Percentiles rank a stretch among this genome's conserved stretches.
phyloP scores from a whole-genome alignment of 768 basidiomycete genomes.

The Boletus subcaerulescens region DNA sequence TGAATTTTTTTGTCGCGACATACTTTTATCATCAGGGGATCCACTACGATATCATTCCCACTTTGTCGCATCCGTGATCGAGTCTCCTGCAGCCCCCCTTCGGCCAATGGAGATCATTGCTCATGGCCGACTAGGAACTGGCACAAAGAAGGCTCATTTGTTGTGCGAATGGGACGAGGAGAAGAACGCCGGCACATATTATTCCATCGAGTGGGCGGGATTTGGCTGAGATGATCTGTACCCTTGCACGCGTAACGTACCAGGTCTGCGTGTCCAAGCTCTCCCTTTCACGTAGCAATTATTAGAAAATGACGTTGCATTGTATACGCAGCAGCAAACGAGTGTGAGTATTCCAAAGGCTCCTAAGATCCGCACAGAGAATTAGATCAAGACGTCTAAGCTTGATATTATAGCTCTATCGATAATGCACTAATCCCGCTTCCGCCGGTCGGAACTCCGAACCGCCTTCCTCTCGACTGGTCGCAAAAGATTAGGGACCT shows the following conservation, averaged over 20 bases:
- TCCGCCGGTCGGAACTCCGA: slow-evolving; percentile 41
- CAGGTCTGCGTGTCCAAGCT: not conserved
- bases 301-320: not conserved
- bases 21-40: slow-evolving; percentile 56
- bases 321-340: slow-evolving; percentile 8
- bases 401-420: slow-evolving; percentile 8
- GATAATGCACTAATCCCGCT: slow-evolving; percentile 40
- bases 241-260: not conserved
- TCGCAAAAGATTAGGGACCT: not conserved
- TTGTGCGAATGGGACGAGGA: slow-evolving; percentile 85
- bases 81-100: slow-evolving; percentile 56
- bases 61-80: slow-evolving; percentile 81
- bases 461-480: slow-evolving; percentile 13
- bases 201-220: slow-evolving; percentile 88
- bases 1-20: not conserved
- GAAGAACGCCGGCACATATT: slow-evolving; percentile 62
- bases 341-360: slow-evolving; percentile 14
- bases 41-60: slow-evolving; percentile 96
- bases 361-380: slow-evolving; percentile 8
- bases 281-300: not conserved
- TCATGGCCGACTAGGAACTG: slow-evolving; percentile 92
- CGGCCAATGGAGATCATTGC: slow-evolving; percentile 94
- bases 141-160: slow-evolving; percentile 94
- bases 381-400: slow-evolving; percentile 11
- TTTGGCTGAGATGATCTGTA: slow-evolving; percentile 52